These are phyloP conservation scores for Climacium dendroides DNA, from an alignment of 225 moss, liverwort and hornwort species.

Conservation along the genomic window DNA sequence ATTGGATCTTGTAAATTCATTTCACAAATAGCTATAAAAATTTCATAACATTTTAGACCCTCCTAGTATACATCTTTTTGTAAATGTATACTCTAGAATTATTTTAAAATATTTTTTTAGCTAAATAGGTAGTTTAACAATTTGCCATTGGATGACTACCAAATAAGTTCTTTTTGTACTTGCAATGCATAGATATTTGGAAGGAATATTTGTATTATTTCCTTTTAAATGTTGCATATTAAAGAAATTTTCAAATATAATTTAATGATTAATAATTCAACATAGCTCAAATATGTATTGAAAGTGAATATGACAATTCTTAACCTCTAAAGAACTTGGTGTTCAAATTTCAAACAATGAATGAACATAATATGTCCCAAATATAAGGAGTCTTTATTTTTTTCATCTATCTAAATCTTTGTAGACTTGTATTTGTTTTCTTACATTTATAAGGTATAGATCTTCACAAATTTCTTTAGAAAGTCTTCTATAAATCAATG, in stretches of 20 bases:
- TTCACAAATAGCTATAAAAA: background rate
- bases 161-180: background rate
- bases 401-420: background rate
- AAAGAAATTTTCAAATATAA: background rate
- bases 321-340: background rate
- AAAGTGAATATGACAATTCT: background rate
- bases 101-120: background rate
- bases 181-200: background rate
- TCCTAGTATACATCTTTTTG: background rate
- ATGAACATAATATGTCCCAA: background rate
- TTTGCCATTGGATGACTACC: background rate
- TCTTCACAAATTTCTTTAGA: rapidly evolving
- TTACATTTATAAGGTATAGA: rapidly evolving
- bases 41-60: background rate
- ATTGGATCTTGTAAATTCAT: background rate
- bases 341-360: background rate
- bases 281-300: background rate
- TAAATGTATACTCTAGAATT: background rate
- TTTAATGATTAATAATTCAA: background rate
- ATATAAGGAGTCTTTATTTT: too few relatives aligned
- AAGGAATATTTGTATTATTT: background rate
- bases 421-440: background rate
- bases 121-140: background rate
- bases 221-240: rapidly evolving
- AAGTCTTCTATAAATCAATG: background rate